These are phyloP conservation scores for Ustilago bromivora DNA, from an alignment of 1,284 basidiomycete genomes.

Conservation along the genomic window DNA sequence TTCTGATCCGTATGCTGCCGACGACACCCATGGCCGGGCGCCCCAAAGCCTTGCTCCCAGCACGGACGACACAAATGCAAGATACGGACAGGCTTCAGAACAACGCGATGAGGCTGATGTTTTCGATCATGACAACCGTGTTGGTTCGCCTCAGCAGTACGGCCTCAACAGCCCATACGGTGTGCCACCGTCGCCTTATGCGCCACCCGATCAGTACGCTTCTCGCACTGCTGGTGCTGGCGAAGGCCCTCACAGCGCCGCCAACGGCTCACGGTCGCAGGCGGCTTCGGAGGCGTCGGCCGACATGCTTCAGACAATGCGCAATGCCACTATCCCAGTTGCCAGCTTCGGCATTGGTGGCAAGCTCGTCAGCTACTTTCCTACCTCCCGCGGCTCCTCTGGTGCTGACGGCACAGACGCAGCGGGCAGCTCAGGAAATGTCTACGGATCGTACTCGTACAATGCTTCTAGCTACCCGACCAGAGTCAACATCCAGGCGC, in stretches of 20 bases:
- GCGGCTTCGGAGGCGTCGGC: conserved; percentile 24
- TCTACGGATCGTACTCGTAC: conserved; percentile 51
- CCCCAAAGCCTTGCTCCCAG: not conserved
- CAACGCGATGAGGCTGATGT: conserved; percentile 15
- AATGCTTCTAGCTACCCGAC: conserved; percentile 41
- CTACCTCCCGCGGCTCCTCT: conserved; percentile 30
- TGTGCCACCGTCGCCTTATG: conserved; percentile 33
- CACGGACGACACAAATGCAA: conserved; percentile 8
- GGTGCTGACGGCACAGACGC: conserved; percentile 13
- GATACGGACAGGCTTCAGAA: conserved; percentile 1
- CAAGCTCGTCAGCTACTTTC: conserved; percentile 64
- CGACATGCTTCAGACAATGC: conserved; percentile 59
- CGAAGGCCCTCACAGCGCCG: conserved; percentile 16
- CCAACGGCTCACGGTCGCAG: conserved; percentile 26
- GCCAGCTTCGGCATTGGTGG: conserved; percentile 66
- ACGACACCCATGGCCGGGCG: not conserved
- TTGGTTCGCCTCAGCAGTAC: conserved; percentile 30
- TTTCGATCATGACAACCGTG: conserved; percentile 22
- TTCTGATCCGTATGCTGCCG: conserved; percentile 17
- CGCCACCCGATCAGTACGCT: conserved; percentile 31
- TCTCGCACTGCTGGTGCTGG: conserved; percentile 18
- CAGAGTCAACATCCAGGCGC: conserved; percentile 42
- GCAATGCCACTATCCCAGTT: conserved; percentile 56
- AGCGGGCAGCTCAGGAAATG: conserved; percentile 4
- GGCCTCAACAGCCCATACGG: conserved; percentile 18